phyloP scores from a whole-genome alignment of 73 alveolate species.

The Tetrahymena borealis region DNA sequence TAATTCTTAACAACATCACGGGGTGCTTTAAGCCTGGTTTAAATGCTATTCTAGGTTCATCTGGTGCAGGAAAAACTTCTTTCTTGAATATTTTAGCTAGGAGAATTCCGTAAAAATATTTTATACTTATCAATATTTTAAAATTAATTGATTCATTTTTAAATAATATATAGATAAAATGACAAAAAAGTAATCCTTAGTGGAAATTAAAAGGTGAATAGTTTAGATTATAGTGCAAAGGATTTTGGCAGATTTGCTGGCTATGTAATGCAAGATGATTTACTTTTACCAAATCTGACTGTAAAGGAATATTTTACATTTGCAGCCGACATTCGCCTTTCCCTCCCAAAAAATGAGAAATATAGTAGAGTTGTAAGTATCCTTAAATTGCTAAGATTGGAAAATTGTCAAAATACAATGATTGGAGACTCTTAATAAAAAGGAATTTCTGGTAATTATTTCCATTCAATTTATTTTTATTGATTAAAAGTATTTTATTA shows the following conservation, averaged over 20 bases:
- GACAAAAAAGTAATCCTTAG: not conserved
- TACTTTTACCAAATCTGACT: constrained; percentile 17
- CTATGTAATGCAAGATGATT: constrained; percentile 29
- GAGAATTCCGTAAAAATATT: constrained; percentile 35
- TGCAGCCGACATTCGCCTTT: constrained; percentile 7
- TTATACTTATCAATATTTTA: no score
- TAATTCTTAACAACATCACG: not conserved
- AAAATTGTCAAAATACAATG: constrained; percentile 2
- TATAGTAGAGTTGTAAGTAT: not conserved
- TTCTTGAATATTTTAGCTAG: constrained; percentile 77
- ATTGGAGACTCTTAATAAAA: constrained; percentile 14
- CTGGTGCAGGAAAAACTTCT: constrained; percentile 97
- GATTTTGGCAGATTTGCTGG: constrained; percentile 18
- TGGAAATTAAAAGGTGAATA: constrained; percentile 33
- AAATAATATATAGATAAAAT: not conserved
- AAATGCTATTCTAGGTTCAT: constrained; percentile 82
- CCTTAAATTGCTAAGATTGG: constrained; percentile 1
- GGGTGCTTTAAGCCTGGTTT: not conserved
- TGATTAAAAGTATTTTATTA: no score
- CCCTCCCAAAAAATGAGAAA: not conserved
- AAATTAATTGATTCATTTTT: not conserved
- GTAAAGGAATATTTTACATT: constrained; percentile 26
- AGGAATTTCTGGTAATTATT: constrained; percentile 31
- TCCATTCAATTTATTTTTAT: not conserved
- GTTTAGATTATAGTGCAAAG: not conserved